These are phyloP conservation scores for Stramenopiles sp. DNA, from an alignment of 352 stramenopile species.

Conservation along the genomic window DNA sequence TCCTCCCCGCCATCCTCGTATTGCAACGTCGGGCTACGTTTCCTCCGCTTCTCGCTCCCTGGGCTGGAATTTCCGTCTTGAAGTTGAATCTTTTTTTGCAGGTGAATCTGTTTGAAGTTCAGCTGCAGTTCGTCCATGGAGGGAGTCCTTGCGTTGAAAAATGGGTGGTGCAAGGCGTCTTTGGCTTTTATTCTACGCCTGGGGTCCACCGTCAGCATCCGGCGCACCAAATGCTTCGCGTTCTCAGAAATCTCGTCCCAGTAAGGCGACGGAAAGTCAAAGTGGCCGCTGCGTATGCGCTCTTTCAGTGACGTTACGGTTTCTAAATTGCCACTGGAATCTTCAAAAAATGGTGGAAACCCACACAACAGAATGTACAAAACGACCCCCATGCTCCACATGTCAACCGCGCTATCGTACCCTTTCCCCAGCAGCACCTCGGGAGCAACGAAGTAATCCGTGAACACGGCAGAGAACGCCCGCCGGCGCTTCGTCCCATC, in stretches of 20 bases:
- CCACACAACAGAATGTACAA: slow-evolving; percentile 17
- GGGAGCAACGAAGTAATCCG: slow-evolving; percentile 45
- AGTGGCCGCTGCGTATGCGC: slow-evolving; percentile 44
- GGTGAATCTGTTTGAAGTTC: too few relatives aligned
- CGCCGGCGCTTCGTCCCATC: neutral
- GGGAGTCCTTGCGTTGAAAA: slow-evolving; percentile 36
- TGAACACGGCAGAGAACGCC: slow-evolving; percentile 7
- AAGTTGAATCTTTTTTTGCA: too few relatives aligned
- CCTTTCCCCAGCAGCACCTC: slow-evolving; percentile 45
- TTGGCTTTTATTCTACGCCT: slow-evolving; percentile 39
- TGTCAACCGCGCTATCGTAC: slow-evolving; percentile 46
- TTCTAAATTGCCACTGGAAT: slow-evolving; percentile 4
- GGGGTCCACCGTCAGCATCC: slow-evolving; percentile 67
- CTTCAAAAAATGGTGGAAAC: slow-evolving; percentile 8
- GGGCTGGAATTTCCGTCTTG: too few relatives aligned
- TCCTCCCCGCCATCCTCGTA: too few relatives aligned
- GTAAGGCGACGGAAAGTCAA: slow-evolving; percentile 71
- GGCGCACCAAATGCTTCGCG: slow-evolving; percentile 82
- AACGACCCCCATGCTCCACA: slow-evolving; percentile 62
- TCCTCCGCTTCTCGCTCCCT: too few relatives aligned
- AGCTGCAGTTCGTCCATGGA: slow-evolving; percentile 4
- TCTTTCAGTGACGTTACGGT: slow-evolving; percentile 15
- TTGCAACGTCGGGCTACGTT: too few relatives aligned
- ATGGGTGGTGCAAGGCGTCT: slow-evolving; percentile 44
- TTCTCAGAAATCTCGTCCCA: slow-evolving; percentile 78